Evolutionary conservation across 805 yeast genomes (phyloP), one percentile per base, ranked within the genome.

Genomic region (Lachancea meyersii): DNA sequence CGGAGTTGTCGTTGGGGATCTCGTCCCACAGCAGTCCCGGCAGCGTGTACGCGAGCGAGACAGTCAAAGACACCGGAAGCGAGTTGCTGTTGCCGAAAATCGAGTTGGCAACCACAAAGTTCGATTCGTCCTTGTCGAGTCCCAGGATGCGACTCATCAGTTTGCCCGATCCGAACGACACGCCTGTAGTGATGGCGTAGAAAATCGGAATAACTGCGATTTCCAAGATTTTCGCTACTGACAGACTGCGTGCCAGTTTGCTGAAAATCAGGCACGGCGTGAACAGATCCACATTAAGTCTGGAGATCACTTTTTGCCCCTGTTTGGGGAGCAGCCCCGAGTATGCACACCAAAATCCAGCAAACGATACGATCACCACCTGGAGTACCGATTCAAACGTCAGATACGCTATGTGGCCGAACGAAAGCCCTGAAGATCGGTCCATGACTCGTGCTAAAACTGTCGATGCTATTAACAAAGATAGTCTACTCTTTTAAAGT

Each of bases 11-110:
- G 55, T 77, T 74, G 7, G 72, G 76, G 31, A 83, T 68, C 47
- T 79, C 82, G 44, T 79, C 85, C 94, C 94, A 84, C 38, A 79
- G 73, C 46, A 84, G 68, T 48, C 79, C 77, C 2, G 93, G 94
- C 46, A 84, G 67, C 0, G 91, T 80, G 57, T 80, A 81, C 1
- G 89, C 80, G 49, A 84, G 68, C 1, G 95, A 82, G 44, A 93
- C 68, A 1, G 93, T 84, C 50, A 93, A 72, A 0, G 96, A 87
- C 1, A 91, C 97, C 0, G 98, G 97, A 43, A 91, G 73, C 9
- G 95, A 85, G 69, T 91, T 91, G 34, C 96, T 86, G 65, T 91
- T 93, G 41, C 97, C 97, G 65, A 91, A 91, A 5, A 89, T 96
- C 2, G 93, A 87, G 94, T 93, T 93, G 2, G 96, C 97, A 18